Conservation (phyloP, 805 yeast species). For the Blastobotrys americana region DNA sequence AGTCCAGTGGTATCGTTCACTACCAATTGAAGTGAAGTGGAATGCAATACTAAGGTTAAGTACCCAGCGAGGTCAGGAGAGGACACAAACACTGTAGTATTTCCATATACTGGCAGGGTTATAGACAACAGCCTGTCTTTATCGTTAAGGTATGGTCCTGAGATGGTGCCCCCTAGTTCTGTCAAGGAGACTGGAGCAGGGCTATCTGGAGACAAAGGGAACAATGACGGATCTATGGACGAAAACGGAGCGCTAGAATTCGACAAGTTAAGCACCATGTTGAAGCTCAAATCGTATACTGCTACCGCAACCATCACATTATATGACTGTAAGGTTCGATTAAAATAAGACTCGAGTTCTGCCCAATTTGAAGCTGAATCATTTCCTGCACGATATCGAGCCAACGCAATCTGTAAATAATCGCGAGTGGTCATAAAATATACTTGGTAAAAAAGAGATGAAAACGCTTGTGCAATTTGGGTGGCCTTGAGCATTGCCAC, state of each 20-base stretch:
- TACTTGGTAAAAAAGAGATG: slow-evolving; percentile 59
- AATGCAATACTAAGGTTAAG: slow-evolving; percentile 50
- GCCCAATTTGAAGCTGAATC: slow-evolving; percentile 44
- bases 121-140: slow-evolving; percentile 55
- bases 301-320: slow-evolving; percentile 56
- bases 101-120: slow-evolving; percentile 68
- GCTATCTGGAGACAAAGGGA: slow-evolving; percentile 46
- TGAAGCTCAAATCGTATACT: slow-evolving; percentile 55
- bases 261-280: slow-evolving; percentile 36
- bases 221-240: slow-evolving; percentile 28
- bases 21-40: slow-evolving; percentile 37
- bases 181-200: slow-evolving; percentile 40
- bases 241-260: slow-evolving; percentile 23
- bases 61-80: slow-evolving; percentile 62
- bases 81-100: slow-evolving; percentile 59
- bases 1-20: slow-evolving; percentile 38
- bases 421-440: slow-evolving; percentile 57
- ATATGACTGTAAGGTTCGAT: slow-evolving; percentile 58
- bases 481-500: slow-evolving; percentile 77
- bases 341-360: slow-evolving; percentile 41
- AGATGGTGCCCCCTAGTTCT: slow-evolving; percentile 41
- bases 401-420: slow-evolving; percentile 51
- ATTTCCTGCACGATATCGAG: slow-evolving; percentile 67
- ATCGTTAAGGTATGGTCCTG: slow-evolving; percentile 57
- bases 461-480: slow-evolving; percentile 64